phyloP scores from a whole-genome alignment of 805 yeast genomes.

The Tetrapisispora pingtungensis region DNA sequence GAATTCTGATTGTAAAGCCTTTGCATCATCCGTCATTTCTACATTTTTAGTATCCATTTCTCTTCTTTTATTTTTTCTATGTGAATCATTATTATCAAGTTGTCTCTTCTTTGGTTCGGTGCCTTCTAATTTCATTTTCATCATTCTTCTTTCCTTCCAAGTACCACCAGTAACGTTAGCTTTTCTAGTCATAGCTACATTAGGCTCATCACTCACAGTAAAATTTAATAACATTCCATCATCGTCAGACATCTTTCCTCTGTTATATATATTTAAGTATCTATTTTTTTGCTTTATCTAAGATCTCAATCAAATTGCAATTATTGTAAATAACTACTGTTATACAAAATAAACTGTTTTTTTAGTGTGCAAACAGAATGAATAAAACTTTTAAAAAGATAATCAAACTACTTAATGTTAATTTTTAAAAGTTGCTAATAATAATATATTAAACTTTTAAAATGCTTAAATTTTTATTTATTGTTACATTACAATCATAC shows the following conservation, averaged over 20 bases:
- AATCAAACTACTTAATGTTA: too few relatives aligned
- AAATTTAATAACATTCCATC: conserved; percentile 58
- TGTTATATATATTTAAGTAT: not conserved
- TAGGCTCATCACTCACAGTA: conserved; percentile 33
- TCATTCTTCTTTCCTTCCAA: conserved; percentile 72
- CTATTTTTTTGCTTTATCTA: not conserved
- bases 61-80: not conserved
- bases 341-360: too few relatives aligned
- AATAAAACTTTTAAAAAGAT: too few relatives aligned
- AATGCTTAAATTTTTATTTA: too few relatives aligned
- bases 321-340: too few relatives aligned
- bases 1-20: not conserved
- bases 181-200: conserved; percentile 27
- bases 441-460: too few relatives aligned
- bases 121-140: conserved; percentile 41
- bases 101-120: conserved; percentile 24
- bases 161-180: conserved; percentile 50
- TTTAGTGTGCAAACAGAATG: too few relatives aligned
- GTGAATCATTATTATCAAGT: not conserved
- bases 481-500: too few relatives aligned
- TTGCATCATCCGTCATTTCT: conserved; percentile 5
- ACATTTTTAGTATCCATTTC: conserved; percentile 6
- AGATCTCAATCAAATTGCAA: too few relatives aligned
- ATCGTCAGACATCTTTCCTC: conserved; percentile 22
- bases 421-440: too few relatives aligned